Conservation (phyloP, 169 alveolate genomes). For the Miamiensis avidus region DNA sequence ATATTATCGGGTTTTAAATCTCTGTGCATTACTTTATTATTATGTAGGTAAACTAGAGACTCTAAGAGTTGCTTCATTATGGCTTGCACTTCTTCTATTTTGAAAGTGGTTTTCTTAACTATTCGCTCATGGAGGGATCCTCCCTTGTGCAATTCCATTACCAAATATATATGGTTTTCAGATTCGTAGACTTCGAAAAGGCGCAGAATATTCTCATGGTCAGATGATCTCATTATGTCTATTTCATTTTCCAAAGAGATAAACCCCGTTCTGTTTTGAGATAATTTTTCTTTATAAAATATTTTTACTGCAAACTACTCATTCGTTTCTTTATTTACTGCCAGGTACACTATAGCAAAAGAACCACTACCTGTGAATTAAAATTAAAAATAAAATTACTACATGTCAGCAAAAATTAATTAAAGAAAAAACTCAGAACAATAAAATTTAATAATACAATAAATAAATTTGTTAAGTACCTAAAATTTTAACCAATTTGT, state of each 20-base stretch:
- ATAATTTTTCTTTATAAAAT: too few species aligned
- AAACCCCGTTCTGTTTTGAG: not conserved
- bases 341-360: not conserved
- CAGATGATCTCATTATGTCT: slow-evolving; percentile 5
- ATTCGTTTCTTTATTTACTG: not conserved
- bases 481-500: too few species aligned
- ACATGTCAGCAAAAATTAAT: too few species aligned
- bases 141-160: slow-evolving; percentile 68
- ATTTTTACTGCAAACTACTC: not conserved
- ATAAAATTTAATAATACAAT: too few species aligned
- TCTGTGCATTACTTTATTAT: slow-evolving; percentile 35
- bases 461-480: too few species aligned
- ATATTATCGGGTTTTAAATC: slow-evolving; percentile 51
- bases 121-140: slow-evolving; percentile 45
- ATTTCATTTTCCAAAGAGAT: not conserved
- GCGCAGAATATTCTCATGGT: slow-evolving; percentile 55
- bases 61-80: slow-evolving; percentile 10
- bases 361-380: not conserved
- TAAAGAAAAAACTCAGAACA: too few species aligned
- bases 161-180: slow-evolving; percentile 73
- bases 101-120: not conserved
- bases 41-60: slow-evolving; percentile 30
- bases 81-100: not conserved
- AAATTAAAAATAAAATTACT: too few species aligned
- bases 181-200: slow-evolving; percentile 81